These are phyloP conservation scores for Glaciozyma antarctica DNA, from an alignment of 768 basidiomycete species.

Conservation along the genomic window DNA sequence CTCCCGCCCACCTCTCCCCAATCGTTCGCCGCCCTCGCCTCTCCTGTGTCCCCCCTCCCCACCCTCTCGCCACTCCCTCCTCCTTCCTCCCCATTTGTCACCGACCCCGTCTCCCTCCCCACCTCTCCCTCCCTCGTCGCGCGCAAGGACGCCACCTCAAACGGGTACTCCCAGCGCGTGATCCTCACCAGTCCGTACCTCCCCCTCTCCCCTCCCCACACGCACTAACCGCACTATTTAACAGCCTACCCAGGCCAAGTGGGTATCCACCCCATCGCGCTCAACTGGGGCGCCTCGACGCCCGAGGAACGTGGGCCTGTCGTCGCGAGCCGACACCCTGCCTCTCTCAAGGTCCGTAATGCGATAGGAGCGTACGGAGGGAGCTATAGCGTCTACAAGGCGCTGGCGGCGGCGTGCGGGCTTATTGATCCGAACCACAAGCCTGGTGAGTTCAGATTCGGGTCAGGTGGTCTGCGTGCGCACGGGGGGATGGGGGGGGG, in stretches of 20 bases:
- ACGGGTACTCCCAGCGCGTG: conserved; percentile 69
- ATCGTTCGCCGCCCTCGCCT: background rate
- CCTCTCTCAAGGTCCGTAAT: conserved; percentile 79
- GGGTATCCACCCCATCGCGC: conserved; percentile 67
- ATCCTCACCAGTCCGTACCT: conserved; percentile 64
- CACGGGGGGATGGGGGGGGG: background rate
- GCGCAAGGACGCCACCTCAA: conserved; percentile 46
- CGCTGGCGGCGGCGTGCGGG: conserved; percentile 74
- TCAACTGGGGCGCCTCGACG: conserved; percentile 69
- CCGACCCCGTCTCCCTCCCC: conserved; percentile 16
- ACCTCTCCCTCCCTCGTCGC: conserved; percentile 21
- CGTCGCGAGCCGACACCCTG: conserved; percentile 57
- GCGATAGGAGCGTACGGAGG: conserved; percentile 90
- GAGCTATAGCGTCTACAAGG: conserved; percentile 88
- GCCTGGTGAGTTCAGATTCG: conserved; percentile 33
- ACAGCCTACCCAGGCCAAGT: conserved; percentile 83
- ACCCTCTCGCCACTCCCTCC: background rate
- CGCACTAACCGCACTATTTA: background rate
- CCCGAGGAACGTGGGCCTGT: conserved; percentile 68
- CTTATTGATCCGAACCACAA: conserved; percentile 38
- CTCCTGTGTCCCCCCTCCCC: background rate
- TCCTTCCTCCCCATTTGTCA: conserved; percentile 21
- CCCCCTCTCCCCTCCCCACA: conserved; percentile 11
- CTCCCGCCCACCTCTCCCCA: conserved; percentile 10
- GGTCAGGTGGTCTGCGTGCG: background rate